Base-by-base conservation (phyloP, 371 early-diverging fungal species). In the Actinomortierella ambigua region DNA sequence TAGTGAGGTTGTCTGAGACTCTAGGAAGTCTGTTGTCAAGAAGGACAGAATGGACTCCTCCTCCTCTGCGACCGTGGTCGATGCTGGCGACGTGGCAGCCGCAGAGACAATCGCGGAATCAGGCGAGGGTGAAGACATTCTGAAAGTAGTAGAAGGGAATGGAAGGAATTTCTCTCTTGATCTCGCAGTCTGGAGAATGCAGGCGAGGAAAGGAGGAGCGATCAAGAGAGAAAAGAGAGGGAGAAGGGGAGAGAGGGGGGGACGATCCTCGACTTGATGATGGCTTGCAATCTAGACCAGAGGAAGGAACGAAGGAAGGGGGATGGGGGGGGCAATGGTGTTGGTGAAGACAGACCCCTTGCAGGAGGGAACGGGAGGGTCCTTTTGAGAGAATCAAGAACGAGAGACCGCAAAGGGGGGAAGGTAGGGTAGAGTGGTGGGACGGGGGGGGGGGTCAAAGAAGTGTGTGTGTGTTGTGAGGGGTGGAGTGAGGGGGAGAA, bases 41-140 rank as follows among this genome's bases (percentile, higher is more conserved):
- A 71, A 71, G 40, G 73, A 71, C 40, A 71, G 60, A 53, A 71
- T 65, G 18, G 73, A 65, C 44, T 71, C 73, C 18, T 70, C 70
- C 62, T 70, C 73, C 54, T 49, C 48, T 26, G 63, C 41, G 18
- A 60, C 29, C 28, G 60, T 18, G 29, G 20, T n/a, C 49, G 27
- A 27, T 42, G 50, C 18, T 34, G 53, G n/a, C 7, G 43, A 24
- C n/a, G 42, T 22, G 3, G 43, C 43, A 17, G 24, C 23, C 47
- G 56, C 8, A 52, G 55, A 7, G 54, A 41, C 14, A 18, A 58
- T 53, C 41, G 57, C n/a, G n/a, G n/a, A 15, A 34, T 34, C 34
- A 34, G 34, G 34, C 34, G 34, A n/a, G n/a, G n/a, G n/a, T n/a
- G n/a, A 34, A 34, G 34, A 34, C 34, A 34, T 34, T n/a, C n/a